Evolutionary conservation across 345 rosid genomes (phyloP), one percentile per base, ranked within the genome.

Genomic region (Eucalyptus brandiana): DNA sequence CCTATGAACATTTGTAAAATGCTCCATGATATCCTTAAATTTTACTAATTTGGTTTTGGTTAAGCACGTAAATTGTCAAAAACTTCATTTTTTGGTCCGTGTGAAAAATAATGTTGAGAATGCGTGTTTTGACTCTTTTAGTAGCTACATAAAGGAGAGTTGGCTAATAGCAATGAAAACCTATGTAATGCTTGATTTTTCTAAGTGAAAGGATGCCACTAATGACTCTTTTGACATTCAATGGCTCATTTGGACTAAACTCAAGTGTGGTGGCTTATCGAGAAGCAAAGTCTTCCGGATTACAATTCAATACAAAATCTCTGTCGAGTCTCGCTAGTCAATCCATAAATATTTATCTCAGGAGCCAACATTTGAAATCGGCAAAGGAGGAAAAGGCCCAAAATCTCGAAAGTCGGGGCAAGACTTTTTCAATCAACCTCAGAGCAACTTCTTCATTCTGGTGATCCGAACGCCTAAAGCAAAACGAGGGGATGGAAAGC

Each of bases 31-130:
- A 65, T 65, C 37, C 76, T 30, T 15, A 65, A n/a, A 0, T 13
- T 65, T 67, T 32, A 67, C 19, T 17, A 32, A 67, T 32, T 17
- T n/a, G 80, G 12, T 53, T 67, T 32, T 8, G 11, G 1, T 67
- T 15, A 17, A 32, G 23, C 34, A 16, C 9, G 18, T 32, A 16
- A n/a, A 15, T 1, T 11, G 62, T 56, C 0, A 56, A 24, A 56
- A 56, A 1, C 6, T 9, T 2, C 0, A 1, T 24, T 56, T 56
- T 24, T 56, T 4, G 30, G 30, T 23, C 1, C 1, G 0, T 67
- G 40, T 8, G 19, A 67, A n/a, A n/a, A n/a, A 15, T 8, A 4
- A 1, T 4, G 0, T 65, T 4, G 5, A 15, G 76, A 17, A 65
- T 3, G 9, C 1, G 4, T 60, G 17, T 60, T 12, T 60, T 12